Evolutionary conservation across 2,329 filamentous ascomycete genomes (phyloP).

Genomic region (Lecanicillium sp.): DNA sequence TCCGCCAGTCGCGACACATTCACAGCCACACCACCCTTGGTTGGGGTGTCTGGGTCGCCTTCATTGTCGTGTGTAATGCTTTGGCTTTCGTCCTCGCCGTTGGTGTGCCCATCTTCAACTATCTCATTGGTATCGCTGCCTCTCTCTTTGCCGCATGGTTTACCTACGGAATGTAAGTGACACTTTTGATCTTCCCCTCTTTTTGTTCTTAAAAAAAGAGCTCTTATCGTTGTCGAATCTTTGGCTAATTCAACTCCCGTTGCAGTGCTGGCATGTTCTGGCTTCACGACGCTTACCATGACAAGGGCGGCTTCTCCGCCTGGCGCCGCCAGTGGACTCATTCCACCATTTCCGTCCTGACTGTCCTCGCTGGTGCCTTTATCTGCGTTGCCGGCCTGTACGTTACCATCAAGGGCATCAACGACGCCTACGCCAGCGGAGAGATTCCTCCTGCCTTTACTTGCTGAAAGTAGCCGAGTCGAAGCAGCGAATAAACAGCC

Average conservation of each 20-base stretch:
- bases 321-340: conserved; percentile 30
- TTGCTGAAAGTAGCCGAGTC: no score
- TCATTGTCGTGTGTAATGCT: conserved; percentile 37
- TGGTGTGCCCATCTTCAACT: conserved; percentile 45
- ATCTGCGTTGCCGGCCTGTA: conserved; percentile 41
- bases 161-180: conserved; percentile 38
- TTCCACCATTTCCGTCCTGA: conserved; percentile 28
- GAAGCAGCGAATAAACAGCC: not conserved
- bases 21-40: conserved; percentile 37
- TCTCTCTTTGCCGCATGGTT: conserved; percentile 45
- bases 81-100: conserved; percentile 34
- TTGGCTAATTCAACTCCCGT: not conserved
- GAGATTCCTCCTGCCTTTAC: conserved; percentile 10
- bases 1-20: conserved; percentile 35
- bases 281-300: conserved; percentile 39
- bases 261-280: conserved; percentile 37
- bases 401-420: conserved; percentile 31
- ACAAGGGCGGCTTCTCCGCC: conserved; percentile 26
- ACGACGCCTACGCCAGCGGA: conserved; percentile 13
- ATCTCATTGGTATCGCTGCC: conserved; percentile 41
- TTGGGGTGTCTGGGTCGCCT: conserved; percentile 36
- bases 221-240: no score
- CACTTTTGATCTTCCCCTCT: no score
- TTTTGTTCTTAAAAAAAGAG: no score
- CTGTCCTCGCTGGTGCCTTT: conserved; percentile 36